These are phyloP conservation scores for Mycosphaerelloides madeirae DNA, from an alignment of 2,329 filamentous ascomycete genomes.

Conservation along the genomic window DNA sequence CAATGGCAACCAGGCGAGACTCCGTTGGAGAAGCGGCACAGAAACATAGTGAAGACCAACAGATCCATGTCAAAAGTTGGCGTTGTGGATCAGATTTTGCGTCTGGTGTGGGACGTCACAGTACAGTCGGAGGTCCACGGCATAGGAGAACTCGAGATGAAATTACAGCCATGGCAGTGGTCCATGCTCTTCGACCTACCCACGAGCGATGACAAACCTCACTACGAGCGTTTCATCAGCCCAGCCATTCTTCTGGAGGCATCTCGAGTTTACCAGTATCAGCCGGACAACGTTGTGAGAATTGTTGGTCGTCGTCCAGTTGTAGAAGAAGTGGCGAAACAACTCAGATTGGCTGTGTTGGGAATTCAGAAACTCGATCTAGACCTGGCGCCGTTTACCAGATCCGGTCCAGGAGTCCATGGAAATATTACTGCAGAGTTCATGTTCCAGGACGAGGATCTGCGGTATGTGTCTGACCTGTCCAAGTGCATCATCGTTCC, in stretches of 20 bases:
- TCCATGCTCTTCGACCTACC: constrained; percentile 24
- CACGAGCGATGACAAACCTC: constrained; percentile 5
- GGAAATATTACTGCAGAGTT: background rate
- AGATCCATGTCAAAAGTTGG: constrained; percentile 9
- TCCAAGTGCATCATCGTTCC: constrained; percentile 17
- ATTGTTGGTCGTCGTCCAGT: constrained; percentile 28
- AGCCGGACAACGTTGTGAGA: constrained; percentile 23
- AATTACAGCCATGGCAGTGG: constrained; percentile 26
- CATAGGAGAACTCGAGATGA: constrained; percentile 27
- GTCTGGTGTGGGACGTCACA: constrained; percentile 24
- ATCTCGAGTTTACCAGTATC: constrained; percentile 19
- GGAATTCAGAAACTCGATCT: constrained; percentile 13
- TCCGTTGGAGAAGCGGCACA: constrained; percentile 19
- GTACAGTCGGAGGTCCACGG: constrained; percentile 22
- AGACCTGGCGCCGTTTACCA: constrained; percentile 12
- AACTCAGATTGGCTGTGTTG: constrained; percentile 19
- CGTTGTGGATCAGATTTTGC: constrained; percentile 25
- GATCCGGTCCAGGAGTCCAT: constrained; percentile 7
- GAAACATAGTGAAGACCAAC: constrained; percentile 7
- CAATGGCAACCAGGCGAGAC: constrained; percentile 25
- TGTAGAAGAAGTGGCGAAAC: constrained; percentile 25
- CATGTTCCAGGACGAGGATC: constrained; percentile 11
- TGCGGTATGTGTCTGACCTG: constrained; percentile 14
- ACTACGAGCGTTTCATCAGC: constrained; percentile 18
- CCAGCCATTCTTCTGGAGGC: constrained; percentile 19